Conservation (phyloP, 1,139 yeast genomes). For the Taphrina flavorubra region DNA sequence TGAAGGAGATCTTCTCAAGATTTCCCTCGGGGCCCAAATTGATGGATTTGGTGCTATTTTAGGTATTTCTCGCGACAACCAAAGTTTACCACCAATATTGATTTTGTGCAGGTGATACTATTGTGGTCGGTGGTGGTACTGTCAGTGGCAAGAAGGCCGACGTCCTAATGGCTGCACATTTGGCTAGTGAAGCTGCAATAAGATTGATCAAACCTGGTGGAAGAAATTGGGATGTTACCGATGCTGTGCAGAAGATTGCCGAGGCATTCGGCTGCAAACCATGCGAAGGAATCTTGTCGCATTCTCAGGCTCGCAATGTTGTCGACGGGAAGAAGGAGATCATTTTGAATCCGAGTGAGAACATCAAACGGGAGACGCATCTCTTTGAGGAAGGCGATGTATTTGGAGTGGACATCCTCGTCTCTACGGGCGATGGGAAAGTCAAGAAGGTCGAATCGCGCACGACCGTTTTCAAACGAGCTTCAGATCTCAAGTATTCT, state of each 20-base stretch:
- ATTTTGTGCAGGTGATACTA: conserved; percentile 58
- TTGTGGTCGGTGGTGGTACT: conserved; percentile 60
- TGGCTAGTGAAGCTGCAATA: conserved; percentile 79
- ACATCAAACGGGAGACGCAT: conserved; percentile 66
- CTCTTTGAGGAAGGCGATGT: conserved; percentile 79
- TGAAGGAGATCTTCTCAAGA: conserved; percentile 73
- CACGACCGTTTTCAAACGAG: conserved; percentile 73
- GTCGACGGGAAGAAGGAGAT: conserved; percentile 79
- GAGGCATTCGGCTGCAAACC: conserved; percentile 66
- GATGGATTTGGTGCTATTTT: conserved; percentile 77
- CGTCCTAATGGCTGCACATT: conserved; percentile 74
- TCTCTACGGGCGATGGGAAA: conserved; percentile 74
- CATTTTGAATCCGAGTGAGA: conserved; percentile 74
- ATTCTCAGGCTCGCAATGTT: conserved; percentile 71
- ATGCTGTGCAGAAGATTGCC: conserved; percentile 68
- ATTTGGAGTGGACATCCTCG: conserved; percentile 74
- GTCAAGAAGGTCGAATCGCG: conserved; percentile 63
- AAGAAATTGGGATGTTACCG: conserved; percentile 79
- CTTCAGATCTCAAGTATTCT: conserved; percentile 66
- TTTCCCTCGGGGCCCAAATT: conserved; percentile 77
- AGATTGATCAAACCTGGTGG: conserved; percentile 71
- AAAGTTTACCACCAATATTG: neutral
- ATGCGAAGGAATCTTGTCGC: conserved; percentile 69
- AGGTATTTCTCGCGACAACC: conserved; percentile 48
- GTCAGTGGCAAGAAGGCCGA: conserved; percentile 69